Evolutionary conservation across 2,329 filamentous ascomycete genomes (phyloP), one percentile per base, ranked within the genome.

Genomic region (Fusarium sororula): DNA sequence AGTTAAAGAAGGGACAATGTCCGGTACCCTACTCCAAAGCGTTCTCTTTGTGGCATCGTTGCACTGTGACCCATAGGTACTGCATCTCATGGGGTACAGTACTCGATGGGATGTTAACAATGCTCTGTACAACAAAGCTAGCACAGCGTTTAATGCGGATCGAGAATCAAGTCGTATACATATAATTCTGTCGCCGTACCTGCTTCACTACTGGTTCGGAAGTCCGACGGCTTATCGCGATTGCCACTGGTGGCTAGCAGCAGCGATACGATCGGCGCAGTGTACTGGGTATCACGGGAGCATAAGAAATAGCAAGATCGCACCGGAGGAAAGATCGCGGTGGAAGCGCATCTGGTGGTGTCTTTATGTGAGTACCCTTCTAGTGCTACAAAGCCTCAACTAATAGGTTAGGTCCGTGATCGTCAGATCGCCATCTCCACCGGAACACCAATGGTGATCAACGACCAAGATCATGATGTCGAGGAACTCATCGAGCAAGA

Each of bases 181-280:
- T 0, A 72, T 72, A 58, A 67, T 66, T 2, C 17, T 68, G 0
- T 72, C 70, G 1, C 68, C 70, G 0, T 72, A 72, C 7, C 14
- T 72, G 2, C 20, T 72, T 2, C 70, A 72, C 6, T 72, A 68
- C 9, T 72, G 68, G 70, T 72, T 72, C 2, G 70, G 70, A 5
- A 72, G 67, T 4, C 57, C 70, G 0, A 64, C 63, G 0, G 60
- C 54, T 0, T 70, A 70, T 7, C 59, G 65, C 0, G 65, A 69
- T 3, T 53, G 41, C 1, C 68, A 72, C 2, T 66, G 60, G 63
- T 66, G 63, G 63, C 50, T 66, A 0, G 60, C 63, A 3, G 63
- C 63, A 10, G 63, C 63, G 4, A 66, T 66, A 10, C 35, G 63
- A 9, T 66, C 63, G 1, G 60, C 60, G 0, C 63, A 66, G 9